Evolutionary conservation across 1,284 basidiomycete genomes (phyloP).

Genomic region (Blastosporella zonata): DNA sequence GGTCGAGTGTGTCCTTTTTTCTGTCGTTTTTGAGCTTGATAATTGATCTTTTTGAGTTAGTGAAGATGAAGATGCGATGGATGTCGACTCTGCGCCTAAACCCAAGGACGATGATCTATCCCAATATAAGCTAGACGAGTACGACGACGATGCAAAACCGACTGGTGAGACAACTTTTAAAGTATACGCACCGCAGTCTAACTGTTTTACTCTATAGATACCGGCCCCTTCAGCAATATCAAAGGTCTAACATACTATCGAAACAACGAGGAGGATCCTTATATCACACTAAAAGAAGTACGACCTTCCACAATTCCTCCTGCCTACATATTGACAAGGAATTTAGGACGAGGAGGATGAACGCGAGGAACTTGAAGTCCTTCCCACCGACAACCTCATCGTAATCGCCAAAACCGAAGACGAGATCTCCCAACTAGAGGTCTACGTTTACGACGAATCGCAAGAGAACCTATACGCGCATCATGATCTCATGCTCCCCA

Average conservation of each 20-base stretch:
- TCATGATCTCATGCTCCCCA: slow-evolving; percentile 97
- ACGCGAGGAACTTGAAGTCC: slow-evolving; percentile 86
- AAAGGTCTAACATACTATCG: slow-evolving; percentile 93
- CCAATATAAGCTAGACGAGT: slow-evolving; percentile 91
- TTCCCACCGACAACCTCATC: slow-evolving; percentile 90
- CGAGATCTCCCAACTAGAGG: slow-evolving; percentile 93
- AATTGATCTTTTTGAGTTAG: slow-evolving; percentile 30
- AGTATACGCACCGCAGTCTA: slow-evolving; percentile 9
- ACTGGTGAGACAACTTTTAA: slow-evolving; percentile 40
- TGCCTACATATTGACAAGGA: not conserved
- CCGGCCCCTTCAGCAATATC: slow-evolving; percentile 94
- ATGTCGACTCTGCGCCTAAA: slow-evolving; percentile 52
- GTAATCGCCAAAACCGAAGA: slow-evolving; percentile 96
- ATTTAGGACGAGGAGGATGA: slow-evolving; percentile 79
- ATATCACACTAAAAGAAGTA: slow-evolving; percentile 94
- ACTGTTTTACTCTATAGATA: slow-evolving; percentile 40
- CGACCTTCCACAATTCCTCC: slow-evolving; percentile 21
- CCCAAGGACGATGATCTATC: slow-evolving; percentile 76
- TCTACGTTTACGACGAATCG: slow-evolving; percentile 92
- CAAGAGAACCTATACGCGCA: slow-evolving; percentile 95
- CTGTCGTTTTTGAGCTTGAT: slow-evolving; percentile 18
- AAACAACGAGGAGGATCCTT: slow-evolving; percentile 93
- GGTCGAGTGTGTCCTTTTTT: slow-evolving; percentile 73
- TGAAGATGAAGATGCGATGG: slow-evolving; percentile 64
- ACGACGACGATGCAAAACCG: slow-evolving; percentile 81